phyloP scores from a whole-genome alignment of 73 alveolate species.

The Paramecium octaurelia region DNA sequence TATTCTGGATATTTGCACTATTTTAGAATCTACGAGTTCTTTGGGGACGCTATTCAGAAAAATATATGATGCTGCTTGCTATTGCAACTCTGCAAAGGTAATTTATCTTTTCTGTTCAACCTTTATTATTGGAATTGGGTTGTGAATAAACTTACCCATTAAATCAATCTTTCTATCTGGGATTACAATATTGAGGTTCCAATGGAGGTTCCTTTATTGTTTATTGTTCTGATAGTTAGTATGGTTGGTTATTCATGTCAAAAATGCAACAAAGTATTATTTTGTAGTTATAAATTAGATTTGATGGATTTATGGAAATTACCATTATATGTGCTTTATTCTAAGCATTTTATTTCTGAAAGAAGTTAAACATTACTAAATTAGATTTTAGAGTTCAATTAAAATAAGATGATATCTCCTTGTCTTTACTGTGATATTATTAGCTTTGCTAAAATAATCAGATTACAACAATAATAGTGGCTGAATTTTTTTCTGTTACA shows the following conservation, averaged over 20 bases:
- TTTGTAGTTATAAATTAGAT: neutral
- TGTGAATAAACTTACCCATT: conserved; percentile 24
- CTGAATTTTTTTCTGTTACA: too few species aligned
- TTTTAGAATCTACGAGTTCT: neutral
- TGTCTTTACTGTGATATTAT: too few species aligned
- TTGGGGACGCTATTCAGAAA: neutral
- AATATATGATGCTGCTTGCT: neutral
- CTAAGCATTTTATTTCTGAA: neutral
- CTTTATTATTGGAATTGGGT: conserved; percentile 27
- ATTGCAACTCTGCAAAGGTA: conserved; percentile 12
- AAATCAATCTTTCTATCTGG: conserved; percentile 30
- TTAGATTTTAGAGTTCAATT: too few species aligned
- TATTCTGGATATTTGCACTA: neutral
- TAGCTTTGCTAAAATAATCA: too few species aligned
- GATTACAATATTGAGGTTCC: conserved; percentile 10
- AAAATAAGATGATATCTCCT: too few species aligned
- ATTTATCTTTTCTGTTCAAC: neutral
- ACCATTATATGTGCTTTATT: neutral
- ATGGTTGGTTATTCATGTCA: neutral
- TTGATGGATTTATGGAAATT: neutral
- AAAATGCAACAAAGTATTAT: neutral
- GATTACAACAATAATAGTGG: too few species aligned
- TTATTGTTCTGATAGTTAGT: neutral
- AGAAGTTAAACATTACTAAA: conserved; percentile 25
- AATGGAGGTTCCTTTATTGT: conserved; percentile 39